Base-by-base conservation (phyloP, 768 basidiomycete genomes). In the Collybiopsis confluens region DNA sequence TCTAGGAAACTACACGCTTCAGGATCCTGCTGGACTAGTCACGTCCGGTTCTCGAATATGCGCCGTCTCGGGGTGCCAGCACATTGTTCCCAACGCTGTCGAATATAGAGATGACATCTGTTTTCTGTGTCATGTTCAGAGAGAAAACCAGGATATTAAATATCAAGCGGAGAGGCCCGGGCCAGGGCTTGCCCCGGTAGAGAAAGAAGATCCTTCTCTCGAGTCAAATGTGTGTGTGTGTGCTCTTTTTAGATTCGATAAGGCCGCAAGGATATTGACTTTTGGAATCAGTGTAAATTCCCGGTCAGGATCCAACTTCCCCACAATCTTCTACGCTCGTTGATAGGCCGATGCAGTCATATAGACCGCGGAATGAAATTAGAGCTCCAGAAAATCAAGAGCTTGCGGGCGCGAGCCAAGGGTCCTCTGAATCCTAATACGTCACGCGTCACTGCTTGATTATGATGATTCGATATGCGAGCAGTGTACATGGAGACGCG, bases 11-110 rank as follows among this genome's bases (percentile, higher is more conserved):
- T 41, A 50, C 21, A 13, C 5, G 8, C 24, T 50, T 13, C 13
- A 40, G n/a, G 49, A 50, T n/a, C 49, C 49, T 20, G 37, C 36
- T 16, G 49, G 49, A n/a, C 27, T 50, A 6, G 37, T 50, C 26
- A 30, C 40, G 9, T 21, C 15, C 13, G 49, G 49, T n/a, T 35
- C 49, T 9, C 16, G 49, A 1, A 26, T 50, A 9, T 50, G 49
- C 40, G 40, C 37, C 9, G 26, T 38, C 11, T 15, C 13, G 3
- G 37, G 37, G 8, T 50, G 49, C 27, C 38, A 40, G 26, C 49
- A 50, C 37, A 50, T 50, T 37, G 40, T 50, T 40, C 49, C 49
- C 23, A 24, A 40, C 20, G 8, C 18, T 23, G 20, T 27, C 23
- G 49, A 50, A 24, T 50, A 50, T 23, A 41, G 36, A 37, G 38